These are phyloP conservation scores for Excoecaria cochinchinensis DNA, from an alignment of 345 rosid species.

Conservation along the genomic window DNA sequence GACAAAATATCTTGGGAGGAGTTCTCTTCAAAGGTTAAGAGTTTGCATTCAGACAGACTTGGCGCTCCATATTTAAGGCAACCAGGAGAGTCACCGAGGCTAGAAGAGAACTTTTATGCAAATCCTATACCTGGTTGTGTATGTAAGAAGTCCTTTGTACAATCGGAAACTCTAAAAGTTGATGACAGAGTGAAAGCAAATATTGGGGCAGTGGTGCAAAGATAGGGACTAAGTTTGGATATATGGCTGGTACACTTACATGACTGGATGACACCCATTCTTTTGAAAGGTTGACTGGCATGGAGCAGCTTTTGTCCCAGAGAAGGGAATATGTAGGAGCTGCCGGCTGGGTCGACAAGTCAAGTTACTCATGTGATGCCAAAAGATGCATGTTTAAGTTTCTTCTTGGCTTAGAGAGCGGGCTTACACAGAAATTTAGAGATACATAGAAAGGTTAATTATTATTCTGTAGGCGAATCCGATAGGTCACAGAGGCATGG, in stretches of 20 bases:
- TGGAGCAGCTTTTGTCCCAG: conserved; percentile 7
- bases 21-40: conserved; percentile 65
- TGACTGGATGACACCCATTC: background rate
- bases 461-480: conserved; percentile 25
- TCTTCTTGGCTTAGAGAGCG: conserved; percentile 7
- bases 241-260: conserved; percentile 4
- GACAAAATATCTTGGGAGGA: conserved; percentile 66
- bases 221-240: conserved; percentile 22
- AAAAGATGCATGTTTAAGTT: conserved; percentile 7
- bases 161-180: conserved; percentile 19
- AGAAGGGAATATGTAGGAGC: conserved; percentile 7
- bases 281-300: conserved; percentile 14
- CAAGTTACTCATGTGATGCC: conserved; percentile 1
- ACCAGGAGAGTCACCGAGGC: conserved; percentile 63
- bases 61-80: conserved; percentile 72
- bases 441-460: conserved; percentile 15
- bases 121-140: conserved; percentile 90
- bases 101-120: conserved; percentile 88
- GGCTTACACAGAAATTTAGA: conserved; percentile 15
- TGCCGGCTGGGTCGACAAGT: conserved; percentile 15
- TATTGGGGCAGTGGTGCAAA: conserved; percentile 29
- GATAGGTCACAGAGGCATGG: conserved; percentile 22
- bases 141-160: conserved; percentile 48
- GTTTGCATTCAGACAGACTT: conserved; percentile 57
- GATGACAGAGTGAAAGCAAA: conserved; percentile 32